Evolutionary conservation across 208 protist species (phyloP).

Genomic region (Crithidia bombi): DNA sequence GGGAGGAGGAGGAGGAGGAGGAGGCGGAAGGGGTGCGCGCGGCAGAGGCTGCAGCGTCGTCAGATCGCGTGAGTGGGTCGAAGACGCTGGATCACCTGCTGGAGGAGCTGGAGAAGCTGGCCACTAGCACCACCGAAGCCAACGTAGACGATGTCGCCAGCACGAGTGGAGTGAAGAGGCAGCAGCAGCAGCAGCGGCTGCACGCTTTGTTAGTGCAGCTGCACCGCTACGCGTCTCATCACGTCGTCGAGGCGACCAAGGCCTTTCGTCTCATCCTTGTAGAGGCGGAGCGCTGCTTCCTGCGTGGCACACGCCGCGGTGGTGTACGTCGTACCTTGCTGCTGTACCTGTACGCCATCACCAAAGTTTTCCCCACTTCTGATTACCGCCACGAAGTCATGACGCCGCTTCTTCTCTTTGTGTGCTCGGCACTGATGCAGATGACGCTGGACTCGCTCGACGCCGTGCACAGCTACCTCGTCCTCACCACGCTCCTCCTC

Average conservation of each 20-base stretch:
- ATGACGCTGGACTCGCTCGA: slow-evolving; percentile 55
- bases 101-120: slow-evolving; percentile 47
- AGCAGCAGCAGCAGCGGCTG: slow-evolving; percentile 28
- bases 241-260: slow-evolving; percentile 65
- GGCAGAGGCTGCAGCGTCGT: background rate
- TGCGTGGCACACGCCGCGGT: slow-evolving; percentile 42
- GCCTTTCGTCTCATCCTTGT: slow-evolving; percentile 77
- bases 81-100: slow-evolving; percentile 45
- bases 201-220: slow-evolving; percentile 51
- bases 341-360: slow-evolving; percentile 67
- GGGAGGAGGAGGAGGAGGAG: background rate
- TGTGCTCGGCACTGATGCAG: slow-evolving; percentile 72
- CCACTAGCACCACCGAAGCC: slow-evolving; percentile 1
- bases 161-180: slow-evolving; percentile 12
- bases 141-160: background rate
- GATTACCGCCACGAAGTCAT: slow-evolving; percentile 84
- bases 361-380: slow-evolving; percentile 74
- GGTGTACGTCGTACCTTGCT: slow-evolving; percentile 40
- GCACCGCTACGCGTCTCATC: slow-evolving; percentile 52
- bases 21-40: background rate
- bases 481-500: slow-evolving; percentile 52
- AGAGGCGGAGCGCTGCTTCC: slow-evolving; percentile 71
- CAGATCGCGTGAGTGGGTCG: slow-evolving; percentile 29
- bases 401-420: slow-evolving; percentile 76
- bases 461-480: slow-evolving; percentile 55